Evolutionary conservation across 202 grass and related monocot genomes (phyloP).

Genomic region (Musa balbisiana): DNA sequence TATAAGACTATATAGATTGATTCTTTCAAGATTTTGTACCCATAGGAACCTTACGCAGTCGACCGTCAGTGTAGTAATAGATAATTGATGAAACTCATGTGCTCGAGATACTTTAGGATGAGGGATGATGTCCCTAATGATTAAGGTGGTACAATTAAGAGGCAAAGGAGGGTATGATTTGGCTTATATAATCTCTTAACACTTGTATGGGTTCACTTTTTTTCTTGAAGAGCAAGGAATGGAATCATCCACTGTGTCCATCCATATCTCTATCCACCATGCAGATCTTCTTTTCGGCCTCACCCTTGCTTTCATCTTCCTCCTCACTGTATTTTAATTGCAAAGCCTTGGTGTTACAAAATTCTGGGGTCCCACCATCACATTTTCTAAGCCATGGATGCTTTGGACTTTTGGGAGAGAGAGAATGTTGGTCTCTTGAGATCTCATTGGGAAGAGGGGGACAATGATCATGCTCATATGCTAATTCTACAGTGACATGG

Average conservation of each 20-base stretch:
- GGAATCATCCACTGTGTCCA: constrained; percentile 28
- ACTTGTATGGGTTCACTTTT: background rate
- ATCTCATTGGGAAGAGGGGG: constrained; percentile 1
- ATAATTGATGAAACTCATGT: constrained; percentile 30
- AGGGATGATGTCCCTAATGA: constrained; percentile 22
- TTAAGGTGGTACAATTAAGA: constrained; percentile 22
- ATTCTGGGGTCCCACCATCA: background rate
- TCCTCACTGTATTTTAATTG: constrained; percentile 21
- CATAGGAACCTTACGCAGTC: no score
- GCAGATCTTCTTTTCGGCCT: constrained; percentile 47
- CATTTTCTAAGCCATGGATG: background rate
- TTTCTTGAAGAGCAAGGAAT: background rate
- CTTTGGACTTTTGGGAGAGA: background rate
- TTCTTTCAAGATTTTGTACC: no score
- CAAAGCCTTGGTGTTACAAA: background rate
- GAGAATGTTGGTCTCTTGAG: background rate
- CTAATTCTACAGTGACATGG: no score
- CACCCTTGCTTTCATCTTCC: constrained; percentile 32
- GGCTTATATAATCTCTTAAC: constrained; percentile 18
- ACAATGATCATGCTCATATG: background rate
- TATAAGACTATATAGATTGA: no score
- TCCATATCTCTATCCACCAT: constrained; percentile 51
- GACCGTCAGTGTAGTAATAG: background rate
- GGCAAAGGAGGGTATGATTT: constrained; percentile 23
- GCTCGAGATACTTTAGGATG: constrained; percentile 8